Percentiles rank a stretch among this genome's conserved stretches.
phyloP scores from a whole-genome alignment of 768 basidiomycete species.

The Tulasnella sp. region DNA sequence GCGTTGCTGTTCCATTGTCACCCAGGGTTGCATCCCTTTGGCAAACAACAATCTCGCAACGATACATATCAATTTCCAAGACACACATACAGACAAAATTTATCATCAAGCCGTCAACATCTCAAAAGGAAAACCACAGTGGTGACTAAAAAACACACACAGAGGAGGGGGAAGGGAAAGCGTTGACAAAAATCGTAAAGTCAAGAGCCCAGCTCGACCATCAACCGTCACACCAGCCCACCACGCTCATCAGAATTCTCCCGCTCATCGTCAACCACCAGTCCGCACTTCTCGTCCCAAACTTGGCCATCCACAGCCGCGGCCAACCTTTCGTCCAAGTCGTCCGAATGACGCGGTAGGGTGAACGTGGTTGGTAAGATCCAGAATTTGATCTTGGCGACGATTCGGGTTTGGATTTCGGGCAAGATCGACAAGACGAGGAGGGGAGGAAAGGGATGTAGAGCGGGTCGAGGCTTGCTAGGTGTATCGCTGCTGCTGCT shows the following conservation, averaged over 20 bases:
- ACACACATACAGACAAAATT: too few species aligned
- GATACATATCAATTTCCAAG: too few species aligned
- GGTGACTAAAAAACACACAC: too few species aligned
- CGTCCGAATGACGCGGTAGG: not conserved
- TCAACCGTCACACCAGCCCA: not conserved
- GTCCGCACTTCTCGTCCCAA: not conserved
- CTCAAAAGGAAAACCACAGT: too few species aligned
- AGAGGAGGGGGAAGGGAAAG: not conserved
- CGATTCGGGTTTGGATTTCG: not conserved
- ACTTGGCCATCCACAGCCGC: too few species aligned
- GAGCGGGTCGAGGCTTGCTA: not conserved
- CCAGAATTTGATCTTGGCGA: not conserved
- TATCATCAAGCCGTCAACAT: too few species aligned
- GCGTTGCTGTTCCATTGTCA: too few species aligned
- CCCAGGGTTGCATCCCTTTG: too few species aligned
- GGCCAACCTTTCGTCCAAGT: not conserved
- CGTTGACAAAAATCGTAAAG: not conserved
- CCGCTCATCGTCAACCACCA: not conserved
- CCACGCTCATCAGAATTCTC: not conserved
- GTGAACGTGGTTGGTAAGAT: not conserved
- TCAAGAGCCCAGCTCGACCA: not conserved
- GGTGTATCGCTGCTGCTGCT: too few species aligned
- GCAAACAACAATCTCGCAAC: too few species aligned
- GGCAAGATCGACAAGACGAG: constrained; percentile 11
- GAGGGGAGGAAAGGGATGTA: constrained; percentile 8